phyloP scores from a whole-genome alignment of 805 yeast species.

The Saturnispora besseyi region DNA sequence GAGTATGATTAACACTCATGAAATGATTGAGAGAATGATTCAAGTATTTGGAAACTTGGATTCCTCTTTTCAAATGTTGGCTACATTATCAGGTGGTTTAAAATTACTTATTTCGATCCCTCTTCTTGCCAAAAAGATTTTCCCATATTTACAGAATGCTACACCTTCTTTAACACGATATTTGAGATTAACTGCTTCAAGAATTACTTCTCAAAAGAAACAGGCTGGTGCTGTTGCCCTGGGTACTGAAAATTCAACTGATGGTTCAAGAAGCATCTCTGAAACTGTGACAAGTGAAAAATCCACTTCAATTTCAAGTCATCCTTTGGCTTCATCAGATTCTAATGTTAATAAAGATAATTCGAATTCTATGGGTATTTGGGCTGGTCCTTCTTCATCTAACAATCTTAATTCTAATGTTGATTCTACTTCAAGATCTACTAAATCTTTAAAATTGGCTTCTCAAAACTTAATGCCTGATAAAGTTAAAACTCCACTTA shows the following conservation, averaged over 20 bases:
- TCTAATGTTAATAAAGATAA: background rate
- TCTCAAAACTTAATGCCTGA: slow-evolving; percentile 1
- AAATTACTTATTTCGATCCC: slow-evolving; percentile 19
- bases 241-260: background rate
- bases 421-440: background rate
- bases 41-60: slow-evolving; percentile 14
- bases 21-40: slow-evolving; percentile 11
- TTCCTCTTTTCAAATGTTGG: slow-evolving; percentile 12
- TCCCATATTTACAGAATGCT: slow-evolving; percentile 15
- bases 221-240: background rate
- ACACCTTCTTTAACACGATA: slow-evolving; percentile 14
- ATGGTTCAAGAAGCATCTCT: background rate
- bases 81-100: slow-evolving; percentile 21
- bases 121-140: slow-evolving; percentile 13
- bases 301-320: background rate
- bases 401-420: background rate
- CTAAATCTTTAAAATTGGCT: background rate
- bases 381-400: slow-evolving; percentile 8
- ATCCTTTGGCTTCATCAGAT: background rate
- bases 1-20: slow-evolving; percentile 16
- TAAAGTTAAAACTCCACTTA: slow-evolving; percentile 1
- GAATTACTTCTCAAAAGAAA: slow-evolving; percentile 10
- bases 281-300: background rate
- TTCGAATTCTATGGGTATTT: background rate
- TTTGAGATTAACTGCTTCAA: slow-evolving; percentile 12